Percentiles rank a stretch among this genome's conserved stretches.
phyloP scores from a whole-genome alignment of 75 land plant species.

The Adiantum capillusveneris region DNA sequence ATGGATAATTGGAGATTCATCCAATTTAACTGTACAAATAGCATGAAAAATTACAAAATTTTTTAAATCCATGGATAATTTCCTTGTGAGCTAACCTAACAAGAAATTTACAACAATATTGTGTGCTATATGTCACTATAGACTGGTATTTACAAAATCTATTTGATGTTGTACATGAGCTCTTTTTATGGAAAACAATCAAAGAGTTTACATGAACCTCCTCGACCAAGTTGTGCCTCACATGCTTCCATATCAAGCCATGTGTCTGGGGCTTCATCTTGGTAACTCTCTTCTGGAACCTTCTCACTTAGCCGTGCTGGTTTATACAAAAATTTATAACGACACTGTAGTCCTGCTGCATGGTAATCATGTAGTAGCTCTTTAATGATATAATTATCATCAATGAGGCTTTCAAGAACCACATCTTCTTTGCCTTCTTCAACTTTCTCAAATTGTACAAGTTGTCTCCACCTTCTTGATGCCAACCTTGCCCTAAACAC shows the following conservation, averaged over 20 bases:
- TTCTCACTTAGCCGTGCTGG: not conserved
- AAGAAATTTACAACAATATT: too few species aligned
- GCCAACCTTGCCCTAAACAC: constrained; percentile 15
- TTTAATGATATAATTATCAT: constrained; percentile 1
- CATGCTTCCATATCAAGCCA: constrained; percentile 25
- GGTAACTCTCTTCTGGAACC: constrained; percentile 10
- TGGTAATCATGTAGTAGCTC: constrained; percentile 10
- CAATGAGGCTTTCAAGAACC: not conserved
- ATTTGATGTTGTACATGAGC: too few species aligned
- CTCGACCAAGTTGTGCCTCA: constrained; percentile 8
- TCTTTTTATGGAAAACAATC: not conserved
- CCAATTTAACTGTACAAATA: too few species aligned
- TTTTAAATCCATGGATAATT: too few species aligned
- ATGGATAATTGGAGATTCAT: too few species aligned
- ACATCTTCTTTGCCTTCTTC: not conserved
- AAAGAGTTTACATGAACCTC: not conserved
- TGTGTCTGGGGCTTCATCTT: constrained; percentile 17
- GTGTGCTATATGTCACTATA: too few species aligned
- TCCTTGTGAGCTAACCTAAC: too few species aligned
- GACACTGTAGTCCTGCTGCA: constrained; percentile 16
- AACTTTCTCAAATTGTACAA: not conserved
- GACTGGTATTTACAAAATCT: too few species aligned
- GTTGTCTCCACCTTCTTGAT: not conserved
- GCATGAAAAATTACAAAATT: too few species aligned
- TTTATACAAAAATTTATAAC: not conserved